Base-by-base conservation (phyloP, 1,284 basidiomycete genomes). In the Heterobasidion annosum region DNA sequence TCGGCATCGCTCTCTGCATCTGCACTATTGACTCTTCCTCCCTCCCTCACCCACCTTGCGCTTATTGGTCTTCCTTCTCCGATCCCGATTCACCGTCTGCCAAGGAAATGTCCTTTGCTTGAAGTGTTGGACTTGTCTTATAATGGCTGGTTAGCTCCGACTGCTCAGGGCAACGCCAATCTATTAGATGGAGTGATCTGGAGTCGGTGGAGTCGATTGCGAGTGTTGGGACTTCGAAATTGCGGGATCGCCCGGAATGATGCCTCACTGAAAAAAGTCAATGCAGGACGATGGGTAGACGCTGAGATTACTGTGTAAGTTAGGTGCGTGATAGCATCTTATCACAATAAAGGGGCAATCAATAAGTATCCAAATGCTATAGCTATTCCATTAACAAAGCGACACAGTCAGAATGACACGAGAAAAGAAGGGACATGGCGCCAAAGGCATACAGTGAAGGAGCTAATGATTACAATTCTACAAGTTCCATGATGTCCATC, bases 41-140 rank as follows among this genome's bases (percentile, higher is more conserved):
- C 76, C 8, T 83, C 74, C 2, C 64, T 87, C 48, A 83, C 81
- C 1, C 75, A 73, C 47, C 69, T 87, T 33, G 78, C 75, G 7
- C 72, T 88, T 34, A 62, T 86, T 58, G 68, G 76, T 48, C 61
- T 81, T 9, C 67, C 72, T 0, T 57, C 65, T 8, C 65, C 68
- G 0, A 65, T 81, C 18, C 70, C 78, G 2, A 60, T 88, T 15
- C 74, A 81, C 58, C 73, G 81, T 54, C 65, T 88, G 25, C 78
- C 83, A 1, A 67, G 65, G 7, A 64, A 78, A n/a, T 86, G 82
- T 61, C 85, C 85, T 0, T 64, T 83, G 19, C 65, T 88, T n/a
- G 69, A 75, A 34, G 61, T 82, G 19, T 65, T 88, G 43, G 85
- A 88, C 63, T 64, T 88, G 32, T 88, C 85, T 0, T 85, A 77